phyloP scores from a whole-genome alignment of 768 basidiomycete genomes.

The Serendipita sp. region DNA sequence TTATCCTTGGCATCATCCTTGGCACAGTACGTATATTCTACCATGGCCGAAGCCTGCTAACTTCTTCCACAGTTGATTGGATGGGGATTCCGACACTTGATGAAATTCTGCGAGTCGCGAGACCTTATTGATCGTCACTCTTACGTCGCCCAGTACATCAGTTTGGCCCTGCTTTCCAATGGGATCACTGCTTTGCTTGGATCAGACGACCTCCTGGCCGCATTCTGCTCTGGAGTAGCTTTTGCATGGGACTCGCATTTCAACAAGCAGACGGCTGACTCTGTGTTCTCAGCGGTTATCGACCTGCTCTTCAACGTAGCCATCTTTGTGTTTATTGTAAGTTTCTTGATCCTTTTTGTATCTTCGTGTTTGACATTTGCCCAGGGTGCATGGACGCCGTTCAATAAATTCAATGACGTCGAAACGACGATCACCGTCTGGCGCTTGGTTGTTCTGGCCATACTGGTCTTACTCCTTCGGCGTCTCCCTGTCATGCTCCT shows the following conservation, averaged over 20 bases:
- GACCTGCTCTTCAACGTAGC: slow-evolving; percentile 92
- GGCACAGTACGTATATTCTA: slow-evolving; percentile 29
- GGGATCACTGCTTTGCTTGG: slow-evolving; percentile 75
- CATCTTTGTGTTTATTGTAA: slow-evolving; percentile 2
- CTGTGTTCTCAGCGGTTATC: slow-evolving; percentile 90
- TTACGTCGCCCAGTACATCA: slow-evolving; percentile 83
- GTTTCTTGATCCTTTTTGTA: neutral
- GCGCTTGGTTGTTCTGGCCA: slow-evolving; percentile 68
- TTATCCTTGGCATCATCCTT: slow-evolving; percentile 51
- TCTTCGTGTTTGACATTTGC: slow-evolving; percentile 41
- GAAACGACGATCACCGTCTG: slow-evolving; percentile 59
- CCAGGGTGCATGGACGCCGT: slow-evolving; percentile 96
- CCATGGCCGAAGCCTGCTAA: neutral
- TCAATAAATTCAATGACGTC: slow-evolving; percentile 53
- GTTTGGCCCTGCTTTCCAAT: slow-evolving; percentile 67
- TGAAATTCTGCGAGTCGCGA: slow-evolving; percentile 80
- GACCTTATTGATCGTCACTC: slow-evolving; percentile 87
- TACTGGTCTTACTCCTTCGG: slow-evolving; percentile 67
- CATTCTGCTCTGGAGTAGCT: slow-evolving; percentile 87
- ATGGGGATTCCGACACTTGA: slow-evolving; percentile 65
- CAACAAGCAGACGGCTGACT: slow-evolving; percentile 85
- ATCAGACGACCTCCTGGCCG: slow-evolving; percentile 84
- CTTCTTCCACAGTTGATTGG: slow-evolving; percentile 30
- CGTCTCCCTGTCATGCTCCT: slow-evolving; percentile 72
- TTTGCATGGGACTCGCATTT: slow-evolving; percentile 97